Evolutionary conservation across 1,284 basidiomycete genomes (phyloP), one percentile per base, ranked within the genome.

Genomic region (Malassezia vespertilionis): DNA sequence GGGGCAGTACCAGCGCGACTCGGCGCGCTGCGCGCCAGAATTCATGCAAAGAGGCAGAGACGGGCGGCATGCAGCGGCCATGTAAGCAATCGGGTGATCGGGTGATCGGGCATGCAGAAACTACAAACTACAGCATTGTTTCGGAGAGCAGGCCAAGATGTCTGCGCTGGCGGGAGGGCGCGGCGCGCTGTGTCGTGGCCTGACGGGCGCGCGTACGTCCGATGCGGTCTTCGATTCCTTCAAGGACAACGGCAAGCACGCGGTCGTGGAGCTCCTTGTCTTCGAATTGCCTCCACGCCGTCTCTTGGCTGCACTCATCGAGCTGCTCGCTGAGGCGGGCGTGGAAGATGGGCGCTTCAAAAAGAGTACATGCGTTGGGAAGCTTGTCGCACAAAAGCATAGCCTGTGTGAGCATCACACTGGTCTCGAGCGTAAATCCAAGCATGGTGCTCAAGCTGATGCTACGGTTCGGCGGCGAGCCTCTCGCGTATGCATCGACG

Each of bases 291-390:
- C 36, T 21, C 48, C 48, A 51, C 36, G 38, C 37, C 18, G 18
- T 28, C 15, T 26, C 14, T 8, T 14, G 27, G 27, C 27, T 7
- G 8, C 8, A 14, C 7, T 30, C 28, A 20, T 17, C 18, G 5
- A 6, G 7, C 20, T 40, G 39, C 39, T 40, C 27, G 27, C 36
- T 42, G 26, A 51, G 43, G 22, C 43, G 39, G 14, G 38, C 48
- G 18, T 51, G 48, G 43, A 51, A 51, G 22, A 51, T 22, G 11
- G 48, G 48, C 33, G 48, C 27, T 32, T 51, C 48, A n/a, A 21
- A 51, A 31, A 35, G 26, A 2, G 32, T 21, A 14, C 31, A 37
- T n/a, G 36, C 30, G 22, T 44, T 21, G 2, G 42, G 35, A 20
- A 51, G 17, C 22, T 24, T 15, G 18, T 45, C 37, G 6, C 15